Conservation (phyloP, 257 asterid genomes). For the Petunia secreta region DNA sequence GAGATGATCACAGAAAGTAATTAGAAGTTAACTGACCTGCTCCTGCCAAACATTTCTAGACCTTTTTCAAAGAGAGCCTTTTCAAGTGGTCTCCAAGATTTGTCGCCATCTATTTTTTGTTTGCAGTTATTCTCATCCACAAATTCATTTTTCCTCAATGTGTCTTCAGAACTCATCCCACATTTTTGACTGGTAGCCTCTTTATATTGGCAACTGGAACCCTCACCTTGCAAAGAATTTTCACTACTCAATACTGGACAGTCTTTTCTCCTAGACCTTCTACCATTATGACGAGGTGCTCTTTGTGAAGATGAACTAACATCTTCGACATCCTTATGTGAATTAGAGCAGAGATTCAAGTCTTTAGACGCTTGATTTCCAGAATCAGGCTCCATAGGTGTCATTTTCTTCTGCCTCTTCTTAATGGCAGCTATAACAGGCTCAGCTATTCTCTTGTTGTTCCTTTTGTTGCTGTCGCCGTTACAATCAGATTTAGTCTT, state of each 20-base stretch:
- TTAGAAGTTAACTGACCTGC: slow-evolving; percentile 61
- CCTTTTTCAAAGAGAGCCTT: slow-evolving; percentile 92
- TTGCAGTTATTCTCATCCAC: slow-evolving; percentile 52
- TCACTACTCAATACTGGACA: slow-evolving; percentile 45
- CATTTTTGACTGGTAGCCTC: slow-evolving; percentile 51
- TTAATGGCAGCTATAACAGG: slow-evolving; percentile 57
- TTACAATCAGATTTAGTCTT: slow-evolving; percentile 51
- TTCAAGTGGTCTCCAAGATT: slow-evolving; percentile 83
- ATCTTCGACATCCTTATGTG: slow-evolving; percentile 38
- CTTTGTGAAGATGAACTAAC: slow-evolving; percentile 42
- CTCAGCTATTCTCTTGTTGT: slow-evolving; percentile 84
- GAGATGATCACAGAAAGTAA: slow-evolving; percentile 27
- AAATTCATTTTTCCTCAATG: slow-evolving; percentile 54
- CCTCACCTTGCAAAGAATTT: slow-evolving; percentile 52
- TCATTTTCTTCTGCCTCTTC: slow-evolving; percentile 65
- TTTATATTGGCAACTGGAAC: slow-evolving; percentile 52
- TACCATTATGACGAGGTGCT: slow-evolving; percentile 51
- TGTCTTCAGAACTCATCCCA: slow-evolving; percentile 44
- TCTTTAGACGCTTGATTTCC: slow-evolving; percentile 51
- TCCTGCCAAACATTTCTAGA: slow-evolving; percentile 77
- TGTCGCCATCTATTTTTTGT: slow-evolving; percentile 52
- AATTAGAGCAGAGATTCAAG: slow-evolving; percentile 44
- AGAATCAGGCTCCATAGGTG: slow-evolving; percentile 58
- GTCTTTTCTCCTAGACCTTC: slow-evolving; percentile 61
- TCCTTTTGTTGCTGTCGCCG: slow-evolving; percentile 57